Percentiles rank a stretch among this genome's conserved stretches.
These are phyloP conservation scores for Taphrina betulina DNA, from an alignment of 1,139 yeast genomes.

Conservation along the genomic window DNA sequence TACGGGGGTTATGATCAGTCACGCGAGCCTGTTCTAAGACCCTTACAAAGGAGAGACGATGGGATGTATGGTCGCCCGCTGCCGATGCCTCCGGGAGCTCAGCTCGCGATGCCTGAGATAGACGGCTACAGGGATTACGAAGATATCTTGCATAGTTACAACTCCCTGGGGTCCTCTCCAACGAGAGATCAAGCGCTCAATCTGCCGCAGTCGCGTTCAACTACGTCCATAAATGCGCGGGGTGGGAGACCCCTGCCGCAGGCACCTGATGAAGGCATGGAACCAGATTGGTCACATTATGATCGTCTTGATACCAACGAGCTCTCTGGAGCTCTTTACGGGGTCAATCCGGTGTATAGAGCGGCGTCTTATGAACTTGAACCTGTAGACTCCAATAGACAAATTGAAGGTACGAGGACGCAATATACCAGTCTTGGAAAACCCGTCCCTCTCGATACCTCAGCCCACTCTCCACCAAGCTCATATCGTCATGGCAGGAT, in stretches of 20 bases:
- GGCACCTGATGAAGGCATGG: neutral
- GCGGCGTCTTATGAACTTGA: no score
- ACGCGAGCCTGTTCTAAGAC: no score
- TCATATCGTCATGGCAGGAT: no score
- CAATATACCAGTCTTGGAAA: no score
- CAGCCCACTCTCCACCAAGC: no score
- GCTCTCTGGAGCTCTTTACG: no score
- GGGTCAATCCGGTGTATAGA: no score
- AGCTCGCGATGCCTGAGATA: neutral
- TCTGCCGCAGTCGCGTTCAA: neutral
- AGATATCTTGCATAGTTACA: neutral
- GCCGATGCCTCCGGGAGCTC: conserved; percentile 11
- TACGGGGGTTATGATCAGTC: neutral
- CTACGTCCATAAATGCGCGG: neutral
- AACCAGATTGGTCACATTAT: neutral
- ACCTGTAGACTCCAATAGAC: no score
- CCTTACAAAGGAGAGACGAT: no score
- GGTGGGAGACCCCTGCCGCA: conserved; percentile 3
- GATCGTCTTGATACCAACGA: neutral
- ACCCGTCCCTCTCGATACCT: no score
- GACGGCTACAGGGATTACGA: neutral
- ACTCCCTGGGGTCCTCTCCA: neutral
- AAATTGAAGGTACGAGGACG: no score
- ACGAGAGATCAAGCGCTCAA: neutral
- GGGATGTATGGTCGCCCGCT: conserved; percentile 9